phyloP scores from a whole-genome alignment of 2,329 filamentous ascomycete genomes.

The Fusarium scirpi region DNA sequence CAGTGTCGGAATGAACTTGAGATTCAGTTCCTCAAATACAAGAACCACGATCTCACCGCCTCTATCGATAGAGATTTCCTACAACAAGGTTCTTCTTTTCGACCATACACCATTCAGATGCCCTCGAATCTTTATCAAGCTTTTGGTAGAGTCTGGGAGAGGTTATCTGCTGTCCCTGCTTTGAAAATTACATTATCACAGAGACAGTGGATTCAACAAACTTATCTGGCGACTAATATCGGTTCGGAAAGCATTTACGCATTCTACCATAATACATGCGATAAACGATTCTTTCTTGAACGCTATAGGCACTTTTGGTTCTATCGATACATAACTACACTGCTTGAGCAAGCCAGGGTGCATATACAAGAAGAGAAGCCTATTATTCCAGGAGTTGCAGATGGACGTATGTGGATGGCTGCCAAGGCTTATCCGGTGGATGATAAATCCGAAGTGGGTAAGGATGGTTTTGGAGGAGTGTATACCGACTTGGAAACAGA shows the following conservation, averaged over 20 bases:
- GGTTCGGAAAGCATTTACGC: constrained; percentile 3
- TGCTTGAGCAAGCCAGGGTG: not conserved
- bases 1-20: constrained; percentile 8
- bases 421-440: not conserved
- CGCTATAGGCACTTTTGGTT: constrained; percentile 7
- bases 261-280: constrained; percentile 5
- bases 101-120: not conserved
- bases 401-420: not conserved
- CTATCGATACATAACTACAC: not conserved
- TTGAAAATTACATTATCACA: not conserved
- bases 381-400: not conserved
- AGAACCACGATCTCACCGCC: not conserved
- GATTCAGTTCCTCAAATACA: not conserved
- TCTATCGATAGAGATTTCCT: not conserved
- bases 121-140: not conserved
- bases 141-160: not conserved
- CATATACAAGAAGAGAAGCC: not conserved
- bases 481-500: not conserved
- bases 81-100: not conserved
- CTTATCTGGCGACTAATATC: not conserved
- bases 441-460: not conserved
- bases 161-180: not conserved
- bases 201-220: not conserved
- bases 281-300: not conserved
- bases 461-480: not conserved